Evolutionary conservation across 1,284 basidiomycete genomes (phyloP), one percentile per base, ranked within the genome.

Genomic region (Pseudozyma flocculosa): DNA sequence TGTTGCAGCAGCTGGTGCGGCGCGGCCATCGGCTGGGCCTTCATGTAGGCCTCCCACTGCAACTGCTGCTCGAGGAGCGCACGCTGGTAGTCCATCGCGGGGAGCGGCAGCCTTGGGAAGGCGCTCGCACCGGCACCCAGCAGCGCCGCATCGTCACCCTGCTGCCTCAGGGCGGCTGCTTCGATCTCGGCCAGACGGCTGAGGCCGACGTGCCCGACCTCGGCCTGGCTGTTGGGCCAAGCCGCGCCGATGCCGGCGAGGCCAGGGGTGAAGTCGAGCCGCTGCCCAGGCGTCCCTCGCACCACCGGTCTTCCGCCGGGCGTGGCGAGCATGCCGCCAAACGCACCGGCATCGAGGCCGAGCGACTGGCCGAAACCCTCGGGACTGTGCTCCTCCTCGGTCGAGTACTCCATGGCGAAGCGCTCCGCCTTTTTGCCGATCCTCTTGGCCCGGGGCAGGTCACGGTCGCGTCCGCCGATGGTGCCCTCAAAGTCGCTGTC

Each of bases 401-500:
- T 61, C 3, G 53, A 60, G 22, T 43, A 60, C 18, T 65, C 61
- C 30, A 60, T 54, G 14, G 62, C 50, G 43, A 68, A 62, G 11
- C 66, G 39, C 14, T 59, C 48, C 19, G 50, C 46, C 34, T 58
- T 50, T 3, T 64, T 60, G 23, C 57, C 38, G n/a, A 69, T 29
- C 9, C 68, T 48, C 5, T 50, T 40, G 18, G 68, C 68, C 55
- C 58, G 62, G 36, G 68, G 68, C 43, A 71, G 44, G 40, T 71
- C 68, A 42, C 48, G 46, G 45, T 71, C 68, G 37, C 52, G 62
- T 17, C 37, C 67, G 32, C 68, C 68, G 29, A 71, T 71, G 2
- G 68, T 71, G 8, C 69, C 69, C 36, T 71, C 69, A 40, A 67
- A 71, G 43, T 71, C 69, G 24, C 61, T 66, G 40, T 69, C 69